Conservation (phyloP, 2,329 filamentous ascomycete genomes). For the Tolypocladium paradoxum region DNA sequence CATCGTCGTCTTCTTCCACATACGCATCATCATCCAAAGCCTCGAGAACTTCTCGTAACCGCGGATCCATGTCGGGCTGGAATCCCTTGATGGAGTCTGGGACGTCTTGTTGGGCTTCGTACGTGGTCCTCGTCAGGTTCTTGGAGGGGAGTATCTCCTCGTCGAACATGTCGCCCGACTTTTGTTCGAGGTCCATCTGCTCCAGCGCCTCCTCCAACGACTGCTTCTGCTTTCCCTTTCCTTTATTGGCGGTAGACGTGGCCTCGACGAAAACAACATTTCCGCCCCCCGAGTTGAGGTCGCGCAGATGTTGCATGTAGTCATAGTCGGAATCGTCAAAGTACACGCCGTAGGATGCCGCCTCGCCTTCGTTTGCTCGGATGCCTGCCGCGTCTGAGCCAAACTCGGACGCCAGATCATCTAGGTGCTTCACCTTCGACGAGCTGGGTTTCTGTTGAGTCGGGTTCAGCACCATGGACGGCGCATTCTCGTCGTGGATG, state of each 20-base stretch:
- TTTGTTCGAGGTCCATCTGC: conserved; percentile 45
- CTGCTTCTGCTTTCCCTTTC: conserved; percentile 64
- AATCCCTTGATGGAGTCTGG: conserved; percentile 89
- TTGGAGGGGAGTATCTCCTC: conserved; percentile 70
- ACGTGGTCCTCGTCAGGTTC: conserved; percentile 65
- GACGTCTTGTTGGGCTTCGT: conserved; percentile 86
- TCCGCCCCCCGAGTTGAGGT: conserved; percentile 64
- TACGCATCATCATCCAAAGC: conserved; percentile 93
- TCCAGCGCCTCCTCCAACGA: conserved; percentile 74
- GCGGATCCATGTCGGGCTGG: conserved; percentile 94
- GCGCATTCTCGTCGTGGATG: conserved; percentile 83
- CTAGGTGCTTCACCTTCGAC: conserved; percentile 52
- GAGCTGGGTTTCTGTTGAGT: conserved; percentile 31
- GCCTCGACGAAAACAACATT: conserved; percentile 77
- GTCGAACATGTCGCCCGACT: conserved; percentile 51
- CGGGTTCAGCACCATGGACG: conserved; percentile 81
- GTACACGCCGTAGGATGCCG: conserved; percentile 86
- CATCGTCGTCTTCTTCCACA: conserved; percentile 80
- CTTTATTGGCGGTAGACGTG: conserved; percentile 51
- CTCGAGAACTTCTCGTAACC: conserved; percentile 81
- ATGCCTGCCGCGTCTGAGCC: conserved; percentile 54
- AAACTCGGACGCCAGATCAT: conserved; percentile 68
- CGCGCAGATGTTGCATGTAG: conserved; percentile 98
- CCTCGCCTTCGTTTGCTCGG: conserved; percentile 88
- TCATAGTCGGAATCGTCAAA: conserved; percentile 94